A percentile compares a stretch with the other conserved stretches of the same genome.
These are phyloP conservation scores for Citropsis articulata DNA, from an alignment of 345 rosid species.

Conservation along the genomic window DNA sequence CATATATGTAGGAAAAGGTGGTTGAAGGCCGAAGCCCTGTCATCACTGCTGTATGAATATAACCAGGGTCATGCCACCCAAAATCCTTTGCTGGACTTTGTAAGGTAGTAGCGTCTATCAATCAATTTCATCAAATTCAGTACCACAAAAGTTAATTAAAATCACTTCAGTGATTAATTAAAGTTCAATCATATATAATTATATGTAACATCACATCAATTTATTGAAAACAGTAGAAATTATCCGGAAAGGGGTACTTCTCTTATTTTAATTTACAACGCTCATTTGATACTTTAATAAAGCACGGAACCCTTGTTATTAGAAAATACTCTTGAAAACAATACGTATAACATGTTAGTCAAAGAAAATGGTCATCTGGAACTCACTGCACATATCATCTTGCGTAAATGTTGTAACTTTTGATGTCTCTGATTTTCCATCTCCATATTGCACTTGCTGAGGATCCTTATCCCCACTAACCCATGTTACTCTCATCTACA, in stretches of 20 bases:
- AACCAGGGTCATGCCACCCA: conserved; percentile 85
- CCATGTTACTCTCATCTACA: conserved; percentile 70
- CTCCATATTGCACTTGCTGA: conserved; percentile 49
- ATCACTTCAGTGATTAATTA: too few relatives aligned
- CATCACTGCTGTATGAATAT: conserved; percentile 61
- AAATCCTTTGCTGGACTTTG: conserved; percentile 72
- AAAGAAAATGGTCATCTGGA: neutral
- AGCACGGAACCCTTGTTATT: rapidly evolving
- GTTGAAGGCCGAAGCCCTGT: conserved; percentile 50
- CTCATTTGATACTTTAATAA: too few relatives aligned
- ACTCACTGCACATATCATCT: conserved; percentile 63
- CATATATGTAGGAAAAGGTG: conserved; percentile 50
- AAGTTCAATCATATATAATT: neutral
- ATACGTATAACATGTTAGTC: too few relatives aligned
- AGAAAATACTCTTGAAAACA: too few relatives aligned
- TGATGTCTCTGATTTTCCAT: conserved; percentile 42
- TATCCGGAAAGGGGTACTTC: too few relatives aligned
- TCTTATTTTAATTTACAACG: too few relatives aligned
- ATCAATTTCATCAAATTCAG: too few relatives aligned
- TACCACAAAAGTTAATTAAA: too few relatives aligned
- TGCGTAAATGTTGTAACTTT: conserved; percentile 47
- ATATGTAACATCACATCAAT: too few relatives aligned
- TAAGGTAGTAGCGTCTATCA: neutral
- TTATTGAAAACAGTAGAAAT: too few relatives aligned
- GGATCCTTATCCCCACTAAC: conserved; percentile 53